Evolutionary conservation across 176 grass and related monocot genomes (phyloP).

Genomic region (sorghum (Sorghum bicolor)): DNA sequence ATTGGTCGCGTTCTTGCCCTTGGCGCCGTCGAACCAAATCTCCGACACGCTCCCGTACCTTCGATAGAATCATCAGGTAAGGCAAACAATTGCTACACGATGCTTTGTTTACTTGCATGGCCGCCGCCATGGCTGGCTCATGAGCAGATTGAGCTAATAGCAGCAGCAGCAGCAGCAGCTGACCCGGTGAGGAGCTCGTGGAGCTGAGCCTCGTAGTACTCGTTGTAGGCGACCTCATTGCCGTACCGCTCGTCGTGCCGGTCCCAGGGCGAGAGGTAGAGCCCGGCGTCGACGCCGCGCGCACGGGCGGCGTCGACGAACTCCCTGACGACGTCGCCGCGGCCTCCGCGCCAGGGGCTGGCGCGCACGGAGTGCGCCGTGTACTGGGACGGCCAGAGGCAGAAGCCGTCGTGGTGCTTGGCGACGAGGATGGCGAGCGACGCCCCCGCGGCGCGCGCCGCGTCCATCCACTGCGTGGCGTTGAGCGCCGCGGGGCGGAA

Average conservation of each 20-base stretch:
- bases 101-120: neutral
- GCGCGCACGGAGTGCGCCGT: conserved; percentile 63
- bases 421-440: conserved; percentile 80
- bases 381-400: conserved; percentile 90
- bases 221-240: conserved; percentile 67
- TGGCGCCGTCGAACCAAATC: conserved; percentile 97
- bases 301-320: conserved; percentile 44
- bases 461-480: conserved; percentile 74
- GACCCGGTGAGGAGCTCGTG: conserved; percentile 84
- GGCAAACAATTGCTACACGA: neutral
- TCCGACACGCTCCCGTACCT: conserved; percentile 83
- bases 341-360: conserved; percentile 62
- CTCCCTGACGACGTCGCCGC: conserved; percentile 67
- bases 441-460: conserved; percentile 46
- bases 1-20: conserved; percentile 69
- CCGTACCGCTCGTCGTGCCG: conserved; percentile 78
- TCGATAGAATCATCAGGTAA: neutral
- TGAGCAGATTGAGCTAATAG: too few relatives aligned
- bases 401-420: conserved; percentile 98
- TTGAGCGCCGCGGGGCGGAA: conserved; percentile 58
- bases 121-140: too few relatives aligned
- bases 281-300: conserved; percentile 45
- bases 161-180: conserved; percentile 4
- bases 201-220: conserved; percentile 85
- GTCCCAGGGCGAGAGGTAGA: conserved; percentile 97